phyloP scores from a whole-genome alignment of 2,329 filamentous ascomycete species.

The Neofusicoccum parvum region DNA sequence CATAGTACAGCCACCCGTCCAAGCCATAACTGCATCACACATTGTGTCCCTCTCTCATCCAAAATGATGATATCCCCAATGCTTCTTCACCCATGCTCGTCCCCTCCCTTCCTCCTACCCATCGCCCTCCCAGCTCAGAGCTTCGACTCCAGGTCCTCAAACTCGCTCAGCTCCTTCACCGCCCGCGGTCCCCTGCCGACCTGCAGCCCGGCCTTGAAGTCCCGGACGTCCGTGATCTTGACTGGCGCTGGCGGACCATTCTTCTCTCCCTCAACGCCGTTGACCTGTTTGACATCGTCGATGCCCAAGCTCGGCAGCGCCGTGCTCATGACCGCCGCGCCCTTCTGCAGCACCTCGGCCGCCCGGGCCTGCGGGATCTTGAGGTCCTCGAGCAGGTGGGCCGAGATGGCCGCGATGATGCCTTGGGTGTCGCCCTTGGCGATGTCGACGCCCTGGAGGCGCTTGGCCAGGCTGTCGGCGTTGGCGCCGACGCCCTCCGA shows the following conservation, averaged over 20 bases:
- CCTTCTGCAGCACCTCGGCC: conserved; percentile 52
- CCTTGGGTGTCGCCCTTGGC: conserved; percentile 47
- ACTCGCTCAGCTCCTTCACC: conserved; percentile 75
- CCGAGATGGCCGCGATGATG: conserved; percentile 54
- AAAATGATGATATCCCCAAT: not conserved
- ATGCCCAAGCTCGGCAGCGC: conserved; percentile 50
- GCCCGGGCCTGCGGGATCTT: conserved; percentile 55
- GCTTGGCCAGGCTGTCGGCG: conserved; percentile 42
- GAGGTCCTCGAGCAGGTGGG: conserved; percentile 47
- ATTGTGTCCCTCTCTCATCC: not conserved
- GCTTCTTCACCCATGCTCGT: not conserved
- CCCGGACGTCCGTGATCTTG: conserved; percentile 75
- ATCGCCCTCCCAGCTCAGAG: conserved; percentile 52
- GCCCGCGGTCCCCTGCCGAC: conserved; percentile 73
- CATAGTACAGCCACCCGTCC: not conserved
- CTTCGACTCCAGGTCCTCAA: conserved; percentile 83
- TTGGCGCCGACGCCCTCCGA: conserved; percentile 51
- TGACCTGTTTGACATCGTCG: conserved; percentile 34
- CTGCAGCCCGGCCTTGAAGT: conserved; percentile 75
- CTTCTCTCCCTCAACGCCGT: conserved; percentile 41
- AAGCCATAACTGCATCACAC: not conserved
- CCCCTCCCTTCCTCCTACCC: not conserved
- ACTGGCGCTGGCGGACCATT: conserved; percentile 46
- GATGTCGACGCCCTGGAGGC: conserved; percentile 50
- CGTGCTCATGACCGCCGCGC: conserved; percentile 50